Conservation (phyloP, 1,284 basidiomycete genomes). For the Phaffia rhodozyma region DNA sequence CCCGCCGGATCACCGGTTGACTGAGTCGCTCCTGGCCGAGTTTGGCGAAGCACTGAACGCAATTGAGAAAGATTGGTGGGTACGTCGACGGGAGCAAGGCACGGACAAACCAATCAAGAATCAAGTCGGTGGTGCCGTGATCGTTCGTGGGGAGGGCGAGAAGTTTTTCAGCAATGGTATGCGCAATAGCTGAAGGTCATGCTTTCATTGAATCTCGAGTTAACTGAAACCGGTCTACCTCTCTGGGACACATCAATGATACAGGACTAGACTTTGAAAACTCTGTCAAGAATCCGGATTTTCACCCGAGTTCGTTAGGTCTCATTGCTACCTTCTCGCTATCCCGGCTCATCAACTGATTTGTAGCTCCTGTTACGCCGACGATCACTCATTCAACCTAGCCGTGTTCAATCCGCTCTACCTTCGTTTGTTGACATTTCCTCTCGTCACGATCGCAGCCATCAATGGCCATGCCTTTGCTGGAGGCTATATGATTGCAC, state of each 20-base stretch:
- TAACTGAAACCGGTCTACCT: not conserved
- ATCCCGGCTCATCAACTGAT: not conserved
- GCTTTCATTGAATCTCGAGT: slow-evolving; percentile 3
- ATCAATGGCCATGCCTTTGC: slow-evolving; percentile 90
- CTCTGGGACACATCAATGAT: not conserved
- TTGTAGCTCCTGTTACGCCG: slow-evolving; percentile 8
- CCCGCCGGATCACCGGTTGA: slow-evolving; percentile 35
- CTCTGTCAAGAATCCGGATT: slow-evolving; percentile 50
- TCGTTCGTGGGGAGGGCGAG: slow-evolving; percentile 60
- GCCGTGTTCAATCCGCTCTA: slow-evolving; percentile 34
- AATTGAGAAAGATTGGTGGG: slow-evolving; percentile 68
- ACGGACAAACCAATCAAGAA: slow-evolving; percentile 32
- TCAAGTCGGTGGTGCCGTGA: slow-evolving; percentile 53
- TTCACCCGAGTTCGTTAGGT: slow-evolving; percentile 52
- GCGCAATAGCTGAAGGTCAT: slow-evolving; percentile 13
- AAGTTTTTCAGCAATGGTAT: slow-evolving; percentile 83
- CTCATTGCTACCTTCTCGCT: not conserved
- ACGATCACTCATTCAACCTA: slow-evolving; percentile 20
- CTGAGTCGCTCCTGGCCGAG: slow-evolving; percentile 28
- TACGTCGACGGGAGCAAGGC: slow-evolving; percentile 34
- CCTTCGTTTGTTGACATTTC: slow-evolving; percentile 35
- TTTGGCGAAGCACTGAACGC: slow-evolving; percentile 48
- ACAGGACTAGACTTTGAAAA: slow-evolving; percentile 60
- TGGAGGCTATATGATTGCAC: slow-evolving; percentile 64
- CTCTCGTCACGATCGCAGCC: slow-evolving; percentile 57